phyloP scores from a whole-genome alignment of 2,329 filamentous ascomycete species.

The Diaporthe batatas region DNA sequence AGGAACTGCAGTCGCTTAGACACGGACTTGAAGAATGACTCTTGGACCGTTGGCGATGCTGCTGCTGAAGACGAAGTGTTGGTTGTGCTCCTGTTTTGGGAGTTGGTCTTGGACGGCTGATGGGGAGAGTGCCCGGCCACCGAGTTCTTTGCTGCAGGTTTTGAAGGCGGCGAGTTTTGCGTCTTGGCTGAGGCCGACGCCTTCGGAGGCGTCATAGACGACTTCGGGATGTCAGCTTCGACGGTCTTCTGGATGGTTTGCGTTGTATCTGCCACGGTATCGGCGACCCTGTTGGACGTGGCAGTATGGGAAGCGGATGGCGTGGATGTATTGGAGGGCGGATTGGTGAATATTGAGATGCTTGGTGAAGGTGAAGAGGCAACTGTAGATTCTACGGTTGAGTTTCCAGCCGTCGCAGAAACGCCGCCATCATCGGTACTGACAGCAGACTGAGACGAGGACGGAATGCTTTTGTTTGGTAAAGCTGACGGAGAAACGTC shows the following conservation, averaged over 20 bases:
- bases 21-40: conserved; percentile 97
- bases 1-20: conserved; percentile 92
- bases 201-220: conserved; percentile 34
- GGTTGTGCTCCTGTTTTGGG: conserved; percentile 36
- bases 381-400: conserved; percentile 30
- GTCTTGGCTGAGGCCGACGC: conserved; percentile 27
- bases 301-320: neutral
- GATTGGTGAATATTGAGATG: neutral
- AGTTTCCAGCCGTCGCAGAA: neutral
- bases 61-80: conserved; percentile 39
- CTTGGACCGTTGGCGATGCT: conserved; percentile 87
- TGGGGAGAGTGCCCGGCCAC: conserved; percentile 8
- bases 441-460: neutral
- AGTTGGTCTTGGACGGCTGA: conserved; percentile 22
- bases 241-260: conserved; percentile 19
- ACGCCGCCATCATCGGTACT: conserved; percentile 2
- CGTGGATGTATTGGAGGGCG: neutral
- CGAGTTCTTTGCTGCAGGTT: conserved; percentile 21
- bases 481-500: conserved; percentile 42
- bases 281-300: conserved; percentile 6
- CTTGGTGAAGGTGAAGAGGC: neutral
- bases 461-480: conserved; percentile 16
- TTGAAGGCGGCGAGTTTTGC: conserved; percentile 15
- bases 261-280: conserved; percentile 15
- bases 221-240: neutral